Percentiles rank a stretch among this genome's conserved stretches.
phyloP scores from a whole-genome alignment of 2,329 filamentous ascomycete species.

The Epichloe coenophiala region DNA sequence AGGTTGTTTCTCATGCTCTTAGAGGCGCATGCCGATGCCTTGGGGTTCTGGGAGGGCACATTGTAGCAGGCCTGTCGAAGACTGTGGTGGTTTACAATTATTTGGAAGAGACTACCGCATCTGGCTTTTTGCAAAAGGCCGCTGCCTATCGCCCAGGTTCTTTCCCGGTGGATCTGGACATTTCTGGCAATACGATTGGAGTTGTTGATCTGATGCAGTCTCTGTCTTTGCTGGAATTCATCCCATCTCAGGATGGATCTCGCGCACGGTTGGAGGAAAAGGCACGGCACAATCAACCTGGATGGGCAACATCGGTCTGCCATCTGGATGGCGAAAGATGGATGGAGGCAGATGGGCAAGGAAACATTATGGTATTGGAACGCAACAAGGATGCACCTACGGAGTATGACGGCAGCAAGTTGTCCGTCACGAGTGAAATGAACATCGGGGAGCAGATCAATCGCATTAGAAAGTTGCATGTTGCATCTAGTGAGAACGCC shows the following conservation, averaged over 20 bases:
- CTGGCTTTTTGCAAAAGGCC: slow-evolving; percentile 50
- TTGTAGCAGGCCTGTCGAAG: slow-evolving; percentile 82
- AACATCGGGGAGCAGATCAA: slow-evolving; percentile 90
- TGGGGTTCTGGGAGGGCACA: slow-evolving; percentile 57
- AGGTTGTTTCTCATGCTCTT: slow-evolving; percentile 54
- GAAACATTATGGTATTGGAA: slow-evolving; percentile 72
- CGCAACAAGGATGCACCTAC: slow-evolving; percentile 61
- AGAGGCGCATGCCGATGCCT: slow-evolving; percentile 74
- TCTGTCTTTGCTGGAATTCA: slow-evolving; percentile 63
- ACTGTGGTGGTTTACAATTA: slow-evolving; percentile 55
- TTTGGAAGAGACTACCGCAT: slow-evolving; percentile 38
- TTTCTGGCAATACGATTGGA: slow-evolving; percentile 63
- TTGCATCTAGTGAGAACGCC: slow-evolving; percentile 49
- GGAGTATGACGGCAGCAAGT: slow-evolving; percentile 53
- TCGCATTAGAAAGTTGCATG: slow-evolving; percentile 60
- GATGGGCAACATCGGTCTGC: slow-evolving; percentile 70
- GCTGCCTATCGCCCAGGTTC: slow-evolving; percentile 72
- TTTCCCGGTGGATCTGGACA: slow-evolving; percentile 66
- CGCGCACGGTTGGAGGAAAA: slow-evolving; percentile 55
- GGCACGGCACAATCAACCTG: slow-evolving; percentile 66
- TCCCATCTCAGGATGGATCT: slow-evolving; percentile 40
- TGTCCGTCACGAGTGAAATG: slow-evolving; percentile 69
- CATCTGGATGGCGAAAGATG: slow-evolving; percentile 61
- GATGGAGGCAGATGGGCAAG: slow-evolving; percentile 74
- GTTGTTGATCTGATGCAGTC: slow-evolving; percentile 94